Evolutionary conservation across 345 rosid genomes (phyloP).

Genomic region (Bretschneidera sinensis): DNA sequence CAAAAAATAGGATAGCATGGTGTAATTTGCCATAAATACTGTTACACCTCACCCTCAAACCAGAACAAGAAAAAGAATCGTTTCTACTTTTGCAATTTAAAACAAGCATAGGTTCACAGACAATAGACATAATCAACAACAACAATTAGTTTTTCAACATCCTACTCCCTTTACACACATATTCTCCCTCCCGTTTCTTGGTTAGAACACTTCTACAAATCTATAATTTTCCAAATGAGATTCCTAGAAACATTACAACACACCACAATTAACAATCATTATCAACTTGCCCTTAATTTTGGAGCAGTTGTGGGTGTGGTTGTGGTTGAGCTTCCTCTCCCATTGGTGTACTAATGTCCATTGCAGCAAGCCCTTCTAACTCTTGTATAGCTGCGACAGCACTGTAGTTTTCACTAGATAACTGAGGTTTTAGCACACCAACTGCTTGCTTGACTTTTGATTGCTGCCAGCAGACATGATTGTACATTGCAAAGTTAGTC

Average conservation of each 20-base stretch:
- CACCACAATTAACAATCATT: not conserved
- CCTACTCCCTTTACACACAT: slow-evolving; percentile 20
- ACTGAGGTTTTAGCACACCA: slow-evolving; percentile 40
- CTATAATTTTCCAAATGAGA: not conserved
- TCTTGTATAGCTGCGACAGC: slow-evolving; percentile 49
- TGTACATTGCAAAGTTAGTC: slow-evolving; percentile 4
- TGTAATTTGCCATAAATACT: no score
- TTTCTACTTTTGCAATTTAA: no score
- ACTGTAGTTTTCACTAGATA: slow-evolving; percentile 24
- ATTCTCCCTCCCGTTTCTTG: not conserved
- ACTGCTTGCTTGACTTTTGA: slow-evolving; percentile 45
- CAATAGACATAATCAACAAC: slow-evolving; percentile 6
- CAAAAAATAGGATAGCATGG: no score
- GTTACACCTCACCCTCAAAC: no score
- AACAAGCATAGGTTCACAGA: slow-evolving; percentile 15
- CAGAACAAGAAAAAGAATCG: not conserved
- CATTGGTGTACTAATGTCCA: slow-evolving; percentile 35
- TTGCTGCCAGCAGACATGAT: slow-evolving; percentile 44
- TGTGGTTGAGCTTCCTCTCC: slow-evolving; percentile 25
- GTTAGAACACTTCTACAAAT: slow-evolving; percentile 26
- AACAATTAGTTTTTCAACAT: slow-evolving; percentile 13
- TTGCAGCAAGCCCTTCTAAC: slow-evolving; percentile 53
- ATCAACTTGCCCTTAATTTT: not conserved
- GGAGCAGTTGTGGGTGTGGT: slow-evolving; percentile 6
- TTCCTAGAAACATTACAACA: not conserved